phyloP scores from a whole-genome alignment of 2,329 filamentous ascomycete species.

The Atkinsonella texensis region DNA sequence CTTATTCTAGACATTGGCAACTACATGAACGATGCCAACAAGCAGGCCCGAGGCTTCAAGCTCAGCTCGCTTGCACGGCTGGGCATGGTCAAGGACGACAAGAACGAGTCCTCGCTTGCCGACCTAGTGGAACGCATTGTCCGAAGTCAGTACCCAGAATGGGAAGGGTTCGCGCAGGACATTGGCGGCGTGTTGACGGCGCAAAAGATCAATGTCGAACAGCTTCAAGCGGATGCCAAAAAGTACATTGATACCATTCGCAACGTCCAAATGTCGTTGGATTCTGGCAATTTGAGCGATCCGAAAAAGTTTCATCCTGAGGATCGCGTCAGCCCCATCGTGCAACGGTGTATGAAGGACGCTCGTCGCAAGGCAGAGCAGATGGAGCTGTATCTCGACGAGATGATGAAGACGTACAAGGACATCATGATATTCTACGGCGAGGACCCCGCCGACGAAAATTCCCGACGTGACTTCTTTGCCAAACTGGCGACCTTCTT shows the following conservation, averaged over 20 bases:
- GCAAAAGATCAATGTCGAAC: conserved; percentile 92
- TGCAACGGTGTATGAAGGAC: conserved; percentile 93
- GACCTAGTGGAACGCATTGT: conserved; percentile 95
- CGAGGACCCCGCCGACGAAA: conserved; percentile 85
- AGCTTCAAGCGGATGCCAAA: conserved; percentile 75
- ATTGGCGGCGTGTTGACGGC: conserved; percentile 65
- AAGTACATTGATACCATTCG: conserved; percentile 91
- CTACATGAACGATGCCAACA: conserved; percentile 99
- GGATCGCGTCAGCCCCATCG: conserved; percentile 83
- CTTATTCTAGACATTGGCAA: conserved; percentile 97
- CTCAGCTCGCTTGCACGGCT: conserved; percentile 84
- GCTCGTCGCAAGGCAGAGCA: conserved; percentile 92
- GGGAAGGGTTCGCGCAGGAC: conserved; percentile 79
- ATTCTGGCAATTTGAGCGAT: conserved; percentile 88
- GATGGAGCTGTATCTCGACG: conserved; percentile 83
- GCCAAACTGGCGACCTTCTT: conserved; percentile 84
- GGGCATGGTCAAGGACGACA: conserved; percentile 98
- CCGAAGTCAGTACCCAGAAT: conserved; percentile 90
- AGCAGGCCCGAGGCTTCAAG: conserved; percentile 97
- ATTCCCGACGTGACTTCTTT: conserved; percentile 91
- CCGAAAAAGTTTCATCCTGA: conserved; percentile 97
- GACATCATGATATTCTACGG: conserved; percentile 96
- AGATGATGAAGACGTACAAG: conserved; percentile 83
- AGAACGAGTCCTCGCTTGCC: conserved; percentile 92
- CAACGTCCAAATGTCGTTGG: conserved; percentile 84